Percentiles rank a stretch among this genome's conserved stretches.
Evolutionary conservation across 345 rosid species (phyloP).

Genomic region (Lepidium sativum): DNA sequence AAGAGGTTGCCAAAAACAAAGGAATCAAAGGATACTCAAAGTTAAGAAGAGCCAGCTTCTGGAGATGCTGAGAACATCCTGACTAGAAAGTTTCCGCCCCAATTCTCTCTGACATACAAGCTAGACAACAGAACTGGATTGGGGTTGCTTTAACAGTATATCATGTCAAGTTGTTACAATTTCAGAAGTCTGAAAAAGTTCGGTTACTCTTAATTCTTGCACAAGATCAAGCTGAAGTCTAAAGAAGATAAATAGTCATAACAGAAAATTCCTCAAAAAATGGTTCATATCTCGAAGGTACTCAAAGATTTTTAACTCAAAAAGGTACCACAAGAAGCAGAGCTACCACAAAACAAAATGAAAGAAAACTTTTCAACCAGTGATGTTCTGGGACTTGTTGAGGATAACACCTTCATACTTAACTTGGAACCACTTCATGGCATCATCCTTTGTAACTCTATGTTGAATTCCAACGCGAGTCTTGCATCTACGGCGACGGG

Average conservation of each 20-base stretch:
- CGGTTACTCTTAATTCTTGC: not conserved
- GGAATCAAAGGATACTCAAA: conserved; percentile 61
- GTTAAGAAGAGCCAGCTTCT: conserved; percentile 54
- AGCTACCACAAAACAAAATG: not conserved
- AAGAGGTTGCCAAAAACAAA: conserved; percentile 54
- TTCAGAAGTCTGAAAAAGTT: not conserved
- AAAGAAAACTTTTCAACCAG: conserved; percentile 7
- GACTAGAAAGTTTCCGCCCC: not conserved
- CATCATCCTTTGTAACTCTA: conserved; percentile 83
- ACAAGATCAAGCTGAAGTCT: not conserved
- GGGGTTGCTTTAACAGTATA: not conserved
- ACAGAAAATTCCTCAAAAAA: not conserved
- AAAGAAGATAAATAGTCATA: not conserved
- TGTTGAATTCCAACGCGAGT: conserved; percentile 79
- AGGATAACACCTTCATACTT: conserved; percentile 92
- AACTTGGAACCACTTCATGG: conserved; percentile 94
- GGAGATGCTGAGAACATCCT: conserved; percentile 31
- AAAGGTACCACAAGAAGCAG: conserved; percentile 11
- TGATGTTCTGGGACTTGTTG: conserved; percentile 53
- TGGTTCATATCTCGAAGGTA: conserved; percentile 8
- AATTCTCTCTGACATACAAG: not conserved
- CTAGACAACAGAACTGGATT: not conserved
- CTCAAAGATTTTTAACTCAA: conserved; percentile 12
- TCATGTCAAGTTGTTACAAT: not conserved
- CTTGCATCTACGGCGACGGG: conserved; percentile 80